Evolutionary conservation across 192 early-diverging fungal species (phyloP).

Genomic region (Gaertneriomyces semiglobifer): DNA sequence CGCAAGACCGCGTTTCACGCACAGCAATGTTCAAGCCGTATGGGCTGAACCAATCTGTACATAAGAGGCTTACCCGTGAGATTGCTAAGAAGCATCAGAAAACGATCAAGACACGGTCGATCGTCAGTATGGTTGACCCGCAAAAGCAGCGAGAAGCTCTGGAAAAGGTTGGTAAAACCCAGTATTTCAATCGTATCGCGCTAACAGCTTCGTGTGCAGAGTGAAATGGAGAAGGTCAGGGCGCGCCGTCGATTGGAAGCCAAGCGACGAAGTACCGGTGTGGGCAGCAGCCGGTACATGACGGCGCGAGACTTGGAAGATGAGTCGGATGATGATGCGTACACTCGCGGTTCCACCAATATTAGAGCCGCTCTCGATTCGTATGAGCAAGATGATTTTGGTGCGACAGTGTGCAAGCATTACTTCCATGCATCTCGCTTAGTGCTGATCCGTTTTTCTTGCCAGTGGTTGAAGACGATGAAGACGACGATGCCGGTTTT

Average conservation of each 20-base stretch:
- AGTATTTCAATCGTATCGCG: background rate
- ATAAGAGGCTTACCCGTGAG: slow-evolving; percentile 61
- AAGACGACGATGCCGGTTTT: slow-evolving; percentile 26
- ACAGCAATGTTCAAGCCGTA: slow-evolving; percentile 66
- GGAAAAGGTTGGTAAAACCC: slow-evolving; percentile 43
- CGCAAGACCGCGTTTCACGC: slow-evolving; percentile 57
- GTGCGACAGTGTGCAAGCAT: slow-evolving; percentile 4
- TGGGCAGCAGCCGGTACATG: slow-evolving; percentile 27
- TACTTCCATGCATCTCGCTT: background rate
- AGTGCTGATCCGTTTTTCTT: slow-evolving; percentile 1
- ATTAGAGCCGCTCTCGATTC: slow-evolving; percentile 19
- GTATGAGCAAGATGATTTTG: slow-evolving; percentile 40
- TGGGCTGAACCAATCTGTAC: slow-evolving; percentile 53
- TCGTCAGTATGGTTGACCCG: slow-evolving; percentile 67
- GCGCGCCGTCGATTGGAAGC: slow-evolving; percentile 50
- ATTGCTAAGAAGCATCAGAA: slow-evolving; percentile 70
- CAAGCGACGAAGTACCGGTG: slow-evolving; percentile 35
- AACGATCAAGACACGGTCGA: slow-evolving; percentile 59
- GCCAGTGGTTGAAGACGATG: slow-evolving; percentile 31
- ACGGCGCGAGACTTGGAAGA: slow-evolving; percentile 21
- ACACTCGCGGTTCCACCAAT: slow-evolving; percentile 11
- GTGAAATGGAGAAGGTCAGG: slow-evolving; percentile 57
- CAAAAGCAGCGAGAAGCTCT: slow-evolving; percentile 57
- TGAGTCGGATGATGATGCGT: slow-evolving; percentile 37
- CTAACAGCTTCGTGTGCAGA: slow-evolving; percentile 8